Conservation (phyloP, 176 grass and related monocot genomes). For the Ensete glaucum region DNA sequence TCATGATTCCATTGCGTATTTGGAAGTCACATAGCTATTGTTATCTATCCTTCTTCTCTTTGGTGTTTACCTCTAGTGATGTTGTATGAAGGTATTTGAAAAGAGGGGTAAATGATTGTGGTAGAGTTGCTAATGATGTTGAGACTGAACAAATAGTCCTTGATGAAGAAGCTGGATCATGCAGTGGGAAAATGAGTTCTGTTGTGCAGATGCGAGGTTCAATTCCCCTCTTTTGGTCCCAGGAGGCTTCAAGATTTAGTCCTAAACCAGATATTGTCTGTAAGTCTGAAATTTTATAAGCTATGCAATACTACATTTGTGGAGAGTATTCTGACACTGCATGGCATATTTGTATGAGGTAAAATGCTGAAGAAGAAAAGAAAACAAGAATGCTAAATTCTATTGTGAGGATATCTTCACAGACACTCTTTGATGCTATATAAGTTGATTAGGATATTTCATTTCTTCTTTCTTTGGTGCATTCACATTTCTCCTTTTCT, state of each 20-base stretch:
- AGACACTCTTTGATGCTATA: too few relatives aligned
- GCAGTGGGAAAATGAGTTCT: conserved; percentile 86
- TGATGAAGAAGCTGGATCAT: conserved; percentile 78
- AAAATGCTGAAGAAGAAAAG: neutral
- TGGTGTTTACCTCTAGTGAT: conserved; percentile 12
- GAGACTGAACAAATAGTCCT: conserved; percentile 96
- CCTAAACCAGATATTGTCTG: conserved; percentile 97
- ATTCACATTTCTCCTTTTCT: neutral
- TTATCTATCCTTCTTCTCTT: conserved; percentile 12
- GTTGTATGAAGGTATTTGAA: conserved; percentile 64
- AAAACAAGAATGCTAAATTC: neutral
- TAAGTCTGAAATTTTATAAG: conserved; percentile 26
- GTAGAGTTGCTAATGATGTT: conserved; percentile 97
- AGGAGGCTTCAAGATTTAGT: conserved; percentile 87
- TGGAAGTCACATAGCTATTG: conserved; percentile 1
- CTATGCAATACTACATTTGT: neutral
- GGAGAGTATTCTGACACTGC: neutral
- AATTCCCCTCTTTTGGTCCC: conserved; percentile 97
- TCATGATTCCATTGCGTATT: neutral
- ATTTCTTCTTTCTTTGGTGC: neutral
- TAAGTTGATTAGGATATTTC: neutral
- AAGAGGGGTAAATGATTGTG: conserved; percentile 91
- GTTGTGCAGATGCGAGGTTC: conserved; percentile 95
- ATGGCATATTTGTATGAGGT: neutral
- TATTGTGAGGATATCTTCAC: too few relatives aligned